Conservation (phyloP, 129 eudicot species). For the Helianthus annuus region DNA sequence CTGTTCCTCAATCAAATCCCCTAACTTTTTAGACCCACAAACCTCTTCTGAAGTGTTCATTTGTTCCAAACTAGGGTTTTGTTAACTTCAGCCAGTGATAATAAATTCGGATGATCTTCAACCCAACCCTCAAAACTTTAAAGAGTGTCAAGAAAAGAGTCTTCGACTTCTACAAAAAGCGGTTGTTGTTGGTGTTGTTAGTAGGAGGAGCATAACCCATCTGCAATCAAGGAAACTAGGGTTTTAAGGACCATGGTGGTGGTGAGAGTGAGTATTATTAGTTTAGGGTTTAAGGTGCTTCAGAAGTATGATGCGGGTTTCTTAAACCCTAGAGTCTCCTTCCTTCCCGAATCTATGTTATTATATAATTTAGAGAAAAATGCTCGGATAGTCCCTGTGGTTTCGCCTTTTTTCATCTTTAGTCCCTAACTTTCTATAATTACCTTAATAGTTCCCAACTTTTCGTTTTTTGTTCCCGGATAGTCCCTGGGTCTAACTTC, state of each 20-base stretch:
- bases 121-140: conserved; percentile 42
- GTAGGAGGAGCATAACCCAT: conserved; percentile 45
- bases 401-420: no score
- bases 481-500: no score
- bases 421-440: no score
- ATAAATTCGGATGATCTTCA: conserved; percentile 16
- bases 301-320: no score
- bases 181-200: conserved; percentile 19
- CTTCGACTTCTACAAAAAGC: conserved; percentile 32
- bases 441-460: no score
- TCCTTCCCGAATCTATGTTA: no score
- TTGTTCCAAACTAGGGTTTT: conserved; percentile 20
- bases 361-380: no score
- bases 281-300: background rate
- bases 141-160: conserved; percentile 44
- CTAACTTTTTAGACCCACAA: conserved; percentile 16
- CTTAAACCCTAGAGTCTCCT: no score
- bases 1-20: conserved; percentile 52
- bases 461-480: no score
- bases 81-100: conserved; percentile 18
- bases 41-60: background rate
- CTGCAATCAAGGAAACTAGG: conserved; percentile 24
- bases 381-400: no score
- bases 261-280: background rate
- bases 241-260: conserved; percentile 16